These are phyloP conservation scores for Sedum album DNA, from an alignment of 164 flowering plant genomes.

Conservation along the genomic window DNA sequence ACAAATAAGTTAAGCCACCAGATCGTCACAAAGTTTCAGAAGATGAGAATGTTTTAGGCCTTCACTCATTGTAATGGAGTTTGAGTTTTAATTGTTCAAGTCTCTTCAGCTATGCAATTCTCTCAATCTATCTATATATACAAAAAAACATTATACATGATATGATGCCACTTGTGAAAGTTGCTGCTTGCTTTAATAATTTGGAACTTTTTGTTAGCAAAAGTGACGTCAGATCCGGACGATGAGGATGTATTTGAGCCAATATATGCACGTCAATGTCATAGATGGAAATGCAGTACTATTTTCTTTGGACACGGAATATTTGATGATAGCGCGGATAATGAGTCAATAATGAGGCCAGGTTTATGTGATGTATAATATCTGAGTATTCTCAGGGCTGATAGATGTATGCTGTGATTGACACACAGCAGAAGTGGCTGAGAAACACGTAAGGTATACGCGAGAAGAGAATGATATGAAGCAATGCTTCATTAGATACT, in stretches of 20 bases:
- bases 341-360: no score
- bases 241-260: background rate
- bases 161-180: background rate
- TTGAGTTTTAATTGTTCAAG: background rate
- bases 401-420: no score
- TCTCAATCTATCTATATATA: background rate
- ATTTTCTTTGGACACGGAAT: background rate
- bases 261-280: background rate
- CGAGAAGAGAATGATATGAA: no score
- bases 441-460: no score
- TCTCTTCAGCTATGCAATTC: background rate
- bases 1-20: background rate
- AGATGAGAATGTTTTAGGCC: background rate
- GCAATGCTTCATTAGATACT: no score
- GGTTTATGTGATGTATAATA: no score
- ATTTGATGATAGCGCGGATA: background rate
- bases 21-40: background rate
- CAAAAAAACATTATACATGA: background rate
- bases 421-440: no score
- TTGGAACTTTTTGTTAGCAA: background rate
- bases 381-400: no score
- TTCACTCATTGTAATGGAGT: constrained; percentile 4
- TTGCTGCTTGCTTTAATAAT: background rate
- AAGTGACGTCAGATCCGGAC: background rate
- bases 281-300: background rate